Base-by-base conservation (phyloP, 805 yeast species). In the Sugiyamaella mastotermitis region DNA sequence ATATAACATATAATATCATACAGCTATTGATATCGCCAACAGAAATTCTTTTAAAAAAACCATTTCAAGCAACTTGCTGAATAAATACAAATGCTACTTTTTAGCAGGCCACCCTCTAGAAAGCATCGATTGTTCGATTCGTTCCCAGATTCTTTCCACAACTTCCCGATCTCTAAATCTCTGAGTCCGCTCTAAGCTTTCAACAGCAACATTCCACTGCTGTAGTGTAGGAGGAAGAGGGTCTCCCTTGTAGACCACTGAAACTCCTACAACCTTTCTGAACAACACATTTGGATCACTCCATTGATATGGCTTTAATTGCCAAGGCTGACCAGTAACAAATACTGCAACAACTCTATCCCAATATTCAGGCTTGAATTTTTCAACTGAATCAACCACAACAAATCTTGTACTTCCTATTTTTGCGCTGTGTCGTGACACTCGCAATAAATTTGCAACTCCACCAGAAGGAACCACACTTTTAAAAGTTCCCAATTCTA, bases 291-390 rank as follows among this genome's bases (percentile, higher is more conserved):
- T 77, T 2, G 98, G 96, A 38, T 80, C 76, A 27, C 77, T 70
- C 77, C 87, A 82, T 56, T 81, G 83, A 62, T 90, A 92, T 52
- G 78, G 76, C 55, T 83, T 76, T 64, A 92, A 85, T 64, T 92
- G 99, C 99, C 99, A 92, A 38, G 80, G 70, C 64, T 92, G 98
- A 9, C 99, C 99, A 8, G 97, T 90, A 13, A 96, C 90, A 65
- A 92, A 81, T 26, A 92, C 83, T 0, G 95, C 97, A 34, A 90
- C 84, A 1, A 92, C 97, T 42, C 98, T 74, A 55, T 86, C 94
- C 99, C 99, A 92, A 62, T 92, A 86, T 58, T 92, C 97, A 3
- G 95, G 94, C 57, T 88, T 90, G 62, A 83, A 83, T 62, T 79
- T 74, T 38, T 87, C 94, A 4, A 87, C 86, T 40, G 84, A 83